Evolutionary conservation across 768 basidiomycete species (phyloP).

Genomic region (Xanthoconium stramineum): DNA sequence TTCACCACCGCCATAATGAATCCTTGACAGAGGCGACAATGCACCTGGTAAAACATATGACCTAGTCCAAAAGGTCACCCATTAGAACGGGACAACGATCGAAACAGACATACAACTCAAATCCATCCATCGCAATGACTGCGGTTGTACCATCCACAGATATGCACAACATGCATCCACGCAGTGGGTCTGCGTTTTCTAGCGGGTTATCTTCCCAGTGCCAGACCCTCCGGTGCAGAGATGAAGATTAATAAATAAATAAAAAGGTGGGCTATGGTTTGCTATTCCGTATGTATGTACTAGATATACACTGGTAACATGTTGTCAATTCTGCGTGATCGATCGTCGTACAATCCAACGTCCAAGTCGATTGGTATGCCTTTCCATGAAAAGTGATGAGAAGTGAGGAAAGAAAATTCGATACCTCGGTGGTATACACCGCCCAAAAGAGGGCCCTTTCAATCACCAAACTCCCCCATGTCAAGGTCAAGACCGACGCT

Average conservation of each 20-base stretch:
- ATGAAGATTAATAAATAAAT: too few species aligned
- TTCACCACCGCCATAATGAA: conserved; percentile 56
- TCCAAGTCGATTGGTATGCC: background rate
- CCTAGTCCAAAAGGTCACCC: conserved; percentile 37
- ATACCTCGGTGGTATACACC: background rate
- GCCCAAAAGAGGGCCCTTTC: background rate
- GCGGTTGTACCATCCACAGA: conserved; percentile 81
- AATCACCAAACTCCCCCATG: conserved; percentile 30
- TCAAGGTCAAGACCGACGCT: conserved; percentile 12
- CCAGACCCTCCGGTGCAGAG: too few species aligned
- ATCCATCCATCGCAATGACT: conserved; percentile 67
- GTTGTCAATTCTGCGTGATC: background rate
- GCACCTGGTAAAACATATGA: conserved; percentile 82
- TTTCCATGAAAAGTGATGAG: background rate
- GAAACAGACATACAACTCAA: conserved; percentile 65
- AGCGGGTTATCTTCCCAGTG: too few species aligned
- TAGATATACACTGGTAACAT: conserved; percentile 7
- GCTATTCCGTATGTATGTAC: background rate
- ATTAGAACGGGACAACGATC: background rate
- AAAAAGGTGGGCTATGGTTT: background rate
- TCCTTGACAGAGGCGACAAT: conserved; percentile 56
- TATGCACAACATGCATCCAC: conserved; percentile 68
- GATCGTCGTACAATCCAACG: conserved; percentile 7
- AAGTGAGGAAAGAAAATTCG: background rate
- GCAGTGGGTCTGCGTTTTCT: conserved; percentile 49